Evolutionary conservation across 805 yeast species (phyloP), one percentile per base, ranked within the genome.

Genomic region (Ogataea ramenticola): DNA sequence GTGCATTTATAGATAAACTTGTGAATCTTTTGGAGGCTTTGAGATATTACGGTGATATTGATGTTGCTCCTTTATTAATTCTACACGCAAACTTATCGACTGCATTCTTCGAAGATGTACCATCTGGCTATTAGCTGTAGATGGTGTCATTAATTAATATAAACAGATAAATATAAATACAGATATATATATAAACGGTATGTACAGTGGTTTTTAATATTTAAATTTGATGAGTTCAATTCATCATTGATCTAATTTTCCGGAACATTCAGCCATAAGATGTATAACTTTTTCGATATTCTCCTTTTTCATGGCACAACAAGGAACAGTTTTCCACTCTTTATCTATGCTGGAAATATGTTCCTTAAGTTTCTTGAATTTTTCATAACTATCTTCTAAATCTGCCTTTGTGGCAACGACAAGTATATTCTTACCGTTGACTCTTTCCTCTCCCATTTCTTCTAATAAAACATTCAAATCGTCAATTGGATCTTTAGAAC

Each of bases 371-470:
- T 43, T 46, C 2, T 38, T 37, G 52, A 67, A 91, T 39, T 71
- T 76, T 4, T 65, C 69, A 34, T 72, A 68, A 2, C 83, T 64
- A 2, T 65, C 74, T 36, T 74, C 75, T 19, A 86, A 55, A 60
- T 93, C 99, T 1, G 96, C 98, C 62, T 93, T 93, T n/a, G 96
- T 90, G 15, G 91, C 96, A 10, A 90, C 86, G 16, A 93, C 77
- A 45, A 93, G 66, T 1, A 84, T 73, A 36, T 70, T 74, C 55
- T 89, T 89, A 31, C 64, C 65, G n/a, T 61, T 52, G 59, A 86
- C 62, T 42, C 91, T 71, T 38, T 73, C 66, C 1, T 70, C 60
- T 0, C 95, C 96, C 50, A 93, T 72, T 57, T 93, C 99, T 1
- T 66, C 66, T 0, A 86, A 60, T 43, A 91, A 66, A 0, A 77